A percentile compares a stretch with the other conserved stretches of the same genome.
These are phyloP conservation scores for Eimeria praecox DNA, from an alignment of 169 alveolate species.

Conservation along the genomic window DNA sequence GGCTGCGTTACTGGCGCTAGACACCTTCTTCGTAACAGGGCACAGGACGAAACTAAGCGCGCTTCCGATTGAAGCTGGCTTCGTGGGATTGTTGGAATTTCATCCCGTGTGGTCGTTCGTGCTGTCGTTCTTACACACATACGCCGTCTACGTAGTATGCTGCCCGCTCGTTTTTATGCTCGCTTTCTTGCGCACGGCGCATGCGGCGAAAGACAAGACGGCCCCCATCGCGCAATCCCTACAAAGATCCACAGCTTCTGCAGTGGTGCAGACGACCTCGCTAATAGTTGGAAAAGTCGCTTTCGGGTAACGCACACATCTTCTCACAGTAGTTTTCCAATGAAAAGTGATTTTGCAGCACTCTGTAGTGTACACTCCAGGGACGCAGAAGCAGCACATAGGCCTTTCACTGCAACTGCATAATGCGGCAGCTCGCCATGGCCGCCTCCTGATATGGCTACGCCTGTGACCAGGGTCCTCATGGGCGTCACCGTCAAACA, in stretches of 20 bases:
- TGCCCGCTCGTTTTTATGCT: constrained; percentile 63
- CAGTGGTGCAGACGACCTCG: constrained; percentile 31
- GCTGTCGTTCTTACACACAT: constrained; percentile 56
- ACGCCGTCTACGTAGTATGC: constrained; percentile 10
- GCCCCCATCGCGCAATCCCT: background rate
- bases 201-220: background rate
- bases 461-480: constrained; percentile 51
- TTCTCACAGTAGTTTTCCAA: too few species aligned
- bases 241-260: constrained; percentile 7
- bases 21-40: constrained; percentile 58
- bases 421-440: background rate
- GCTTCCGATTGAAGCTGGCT: constrained; percentile 71
- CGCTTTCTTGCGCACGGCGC: constrained; percentile 51
- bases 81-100: constrained; percentile 65
- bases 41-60: constrained; percentile 77
- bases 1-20: constrained; percentile 42
- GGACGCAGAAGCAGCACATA: background rate
- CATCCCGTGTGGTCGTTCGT: constrained; percentile 54
- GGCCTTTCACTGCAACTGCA: background rate
- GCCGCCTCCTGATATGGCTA: background rate
- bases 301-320: constrained; percentile 22
- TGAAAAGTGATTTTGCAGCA: too few species aligned
- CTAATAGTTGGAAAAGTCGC: constrained; percentile 18
- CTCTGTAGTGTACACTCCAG: background rate
- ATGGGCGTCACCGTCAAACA: constrained; percentile 56